These are phyloP conservation scores for Ustilago sp. DNA, from an alignment of 1,284 basidiomycete species.

Conservation along the genomic window DNA sequence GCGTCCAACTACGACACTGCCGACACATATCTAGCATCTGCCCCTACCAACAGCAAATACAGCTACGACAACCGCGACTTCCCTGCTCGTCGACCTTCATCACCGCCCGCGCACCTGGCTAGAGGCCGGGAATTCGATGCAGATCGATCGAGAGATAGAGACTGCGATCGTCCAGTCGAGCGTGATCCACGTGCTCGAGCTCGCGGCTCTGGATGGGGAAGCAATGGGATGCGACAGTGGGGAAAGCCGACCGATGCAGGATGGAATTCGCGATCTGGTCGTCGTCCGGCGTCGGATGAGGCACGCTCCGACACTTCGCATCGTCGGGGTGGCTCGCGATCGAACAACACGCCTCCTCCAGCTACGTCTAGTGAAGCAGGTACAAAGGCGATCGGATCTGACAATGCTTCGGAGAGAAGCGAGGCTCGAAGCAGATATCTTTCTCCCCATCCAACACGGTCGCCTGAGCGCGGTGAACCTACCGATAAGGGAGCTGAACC, in stretches of 20 bases:
- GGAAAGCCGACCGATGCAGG: constrained; percentile 39
- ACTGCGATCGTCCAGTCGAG: constrained; percentile 33
- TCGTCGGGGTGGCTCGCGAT: constrained; percentile 22
- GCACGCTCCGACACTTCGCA: constrained; percentile 37
- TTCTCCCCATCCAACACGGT: constrained; percentile 23
- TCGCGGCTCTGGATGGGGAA: constrained; percentile 26
- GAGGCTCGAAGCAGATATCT: constrained; percentile 31
- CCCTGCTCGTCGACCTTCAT: constrained; percentile 25
- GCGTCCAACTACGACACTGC: constrained; percentile 18
- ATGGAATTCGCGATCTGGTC: constrained; percentile 27
- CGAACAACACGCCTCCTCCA: constrained; percentile 35
- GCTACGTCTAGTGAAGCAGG: constrained; percentile 26
- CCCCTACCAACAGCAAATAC: constrained; percentile 30
- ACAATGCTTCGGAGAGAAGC: constrained; percentile 32
- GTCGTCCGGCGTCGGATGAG: constrained; percentile 31
- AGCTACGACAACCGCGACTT: constrained; percentile 38
- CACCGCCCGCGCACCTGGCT: constrained; percentile 18
- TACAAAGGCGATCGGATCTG: constrained; percentile 14
- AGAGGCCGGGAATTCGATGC: constrained; percentile 37
- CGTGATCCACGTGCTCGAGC: constrained; percentile 29
- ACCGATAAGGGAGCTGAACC: neutral
- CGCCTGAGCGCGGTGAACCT: constrained; percentile 1
- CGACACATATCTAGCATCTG: constrained; percentile 16
- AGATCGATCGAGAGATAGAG: constrained; percentile 44
- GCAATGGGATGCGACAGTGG: constrained; percentile 36